phyloP scores from a whole-genome alignment of 225 moss, liverwort and hornwort species.

The Anthoceros angustus region DNA sequence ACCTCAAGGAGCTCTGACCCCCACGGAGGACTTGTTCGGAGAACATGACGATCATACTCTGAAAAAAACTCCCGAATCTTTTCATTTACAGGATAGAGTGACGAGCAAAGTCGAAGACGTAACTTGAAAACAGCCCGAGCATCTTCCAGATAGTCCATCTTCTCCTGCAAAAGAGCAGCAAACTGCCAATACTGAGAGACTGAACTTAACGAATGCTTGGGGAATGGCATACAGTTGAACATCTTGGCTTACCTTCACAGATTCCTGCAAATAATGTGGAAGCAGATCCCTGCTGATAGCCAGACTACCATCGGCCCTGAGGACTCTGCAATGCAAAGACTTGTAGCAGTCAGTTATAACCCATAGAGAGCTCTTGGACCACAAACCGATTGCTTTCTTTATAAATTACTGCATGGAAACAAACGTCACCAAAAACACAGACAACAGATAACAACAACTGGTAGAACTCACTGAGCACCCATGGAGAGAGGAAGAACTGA shows the following conservation, averaged over 20 bases:
- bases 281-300: conserved; percentile 74
- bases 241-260: conserved; percentile 47
- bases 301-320: conserved; percentile 76
- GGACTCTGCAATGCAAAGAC: conserved; percentile 47
- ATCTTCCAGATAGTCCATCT: conserved; percentile 86
- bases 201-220: neutral
- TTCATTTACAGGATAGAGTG: conserved; percentile 83
- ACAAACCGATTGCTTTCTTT: too few relatives aligned
- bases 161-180: conserved; percentile 34
- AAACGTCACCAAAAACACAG: too few relatives aligned
- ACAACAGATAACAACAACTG: too few relatives aligned
- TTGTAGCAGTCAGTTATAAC: neutral
- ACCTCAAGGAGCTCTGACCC: conserved; percentile 96
- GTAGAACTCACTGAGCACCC: conserved; percentile 64
- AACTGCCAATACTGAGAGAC: neutral
- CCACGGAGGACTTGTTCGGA: conserved; percentile 74
- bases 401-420: too few relatives aligned
- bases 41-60: conserved; percentile 81
- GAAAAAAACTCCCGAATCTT: conserved; percentile 81
- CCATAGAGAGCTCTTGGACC: too few relatives aligned
- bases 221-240: neutral
- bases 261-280: conserved; percentile 79
- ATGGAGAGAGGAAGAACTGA: conserved; percentile 79
- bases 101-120: conserved; percentile 72
- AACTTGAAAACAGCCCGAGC: conserved; percentile 68